These are phyloP conservation scores for Udeniomyces megalosporus DNA, from an alignment of 768 basidiomycete genomes.

Conservation along the genomic window DNA sequence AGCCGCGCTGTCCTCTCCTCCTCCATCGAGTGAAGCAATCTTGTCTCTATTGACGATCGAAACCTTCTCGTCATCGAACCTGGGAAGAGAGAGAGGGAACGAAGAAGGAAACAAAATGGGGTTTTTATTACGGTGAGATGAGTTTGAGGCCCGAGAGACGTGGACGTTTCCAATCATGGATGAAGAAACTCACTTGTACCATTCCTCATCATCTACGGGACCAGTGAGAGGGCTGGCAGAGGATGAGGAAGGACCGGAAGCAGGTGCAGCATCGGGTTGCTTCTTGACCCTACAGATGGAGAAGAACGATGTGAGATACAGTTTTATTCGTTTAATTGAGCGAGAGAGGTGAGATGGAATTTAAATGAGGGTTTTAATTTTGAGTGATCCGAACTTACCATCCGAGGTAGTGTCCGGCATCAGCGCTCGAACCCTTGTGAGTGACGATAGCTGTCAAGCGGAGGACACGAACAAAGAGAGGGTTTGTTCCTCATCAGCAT, in stretches of 20 bases:
- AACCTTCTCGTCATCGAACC: slow-evolving; percentile 21
- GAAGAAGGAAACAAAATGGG: too few species aligned
- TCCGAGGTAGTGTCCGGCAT: slow-evolving; percentile 79
- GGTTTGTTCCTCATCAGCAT: too few species aligned
- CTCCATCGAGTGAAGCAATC: slow-evolving; percentile 68
- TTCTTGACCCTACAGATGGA: slow-evolving; percentile 9
- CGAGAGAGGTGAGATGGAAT: slow-evolving; percentile 31
- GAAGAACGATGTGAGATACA: background rate
- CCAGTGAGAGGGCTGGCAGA: background rate
- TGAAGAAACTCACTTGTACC: slow-evolving; percentile 73
- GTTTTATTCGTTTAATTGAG: too few species aligned
- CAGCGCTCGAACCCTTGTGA: slow-evolving; percentile 90
- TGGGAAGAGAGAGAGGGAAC: background rate
- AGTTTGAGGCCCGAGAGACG: background rate
- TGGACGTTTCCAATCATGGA: slow-evolving; percentile 60
- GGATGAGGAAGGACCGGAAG: background rate
- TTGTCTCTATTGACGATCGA: slow-evolving; percentile 72
- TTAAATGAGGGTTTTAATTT: too few species aligned
- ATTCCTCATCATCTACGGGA: slow-evolving; percentile 41
- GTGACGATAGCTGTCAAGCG: slow-evolving; percentile 60
- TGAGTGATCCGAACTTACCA: too few species aligned
- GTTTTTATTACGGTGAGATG: too few species aligned
- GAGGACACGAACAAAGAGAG: background rate
- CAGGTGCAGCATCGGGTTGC: slow-evolving; percentile 32
- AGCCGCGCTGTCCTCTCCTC: slow-evolving; percentile 73